Evolutionary conservation across 2,329 filamentous ascomycete genomes (phyloP), one percentile per base, ranked within the genome.

Genomic region (Trichoderma koningii): DNA sequence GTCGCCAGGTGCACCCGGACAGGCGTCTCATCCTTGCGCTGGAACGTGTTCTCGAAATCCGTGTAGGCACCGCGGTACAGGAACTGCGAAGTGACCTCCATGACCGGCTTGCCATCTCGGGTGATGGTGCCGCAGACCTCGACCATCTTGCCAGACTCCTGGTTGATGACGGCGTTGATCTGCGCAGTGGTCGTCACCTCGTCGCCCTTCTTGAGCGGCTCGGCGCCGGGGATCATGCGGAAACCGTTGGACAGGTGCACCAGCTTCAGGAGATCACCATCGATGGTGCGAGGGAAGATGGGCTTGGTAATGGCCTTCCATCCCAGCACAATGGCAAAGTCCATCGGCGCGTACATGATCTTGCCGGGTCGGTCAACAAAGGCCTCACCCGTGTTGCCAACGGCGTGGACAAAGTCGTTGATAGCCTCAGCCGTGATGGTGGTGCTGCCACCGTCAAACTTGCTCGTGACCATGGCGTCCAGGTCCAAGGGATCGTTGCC

Each of bases 251-350:
- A 98, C 67, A 99, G 81, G 79, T 99, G 95, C 14, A 99, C 94
- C 62, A 99, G 87, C 81, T 96, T 97, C 67, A 99, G 85, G 62
- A 99, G 83, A 75, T 99, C 95, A 69, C 96, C 95, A 71, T 99
- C 95, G 72, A 99, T 98, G 67, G 88, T 92, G 71, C 93, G 89
- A 69, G 95, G 95, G 85, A 99, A 99, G 78, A 99, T 99, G 15
- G 95, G 95, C 85, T 98, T 98, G 12, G 93, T 99, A 74, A 99
- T 99, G 50, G 95, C 95, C 81, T 99, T 98, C 93, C 93, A 97
- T 68, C 93, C 93, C 57, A 96, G 90, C n/a, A 97, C 93, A 70
- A 97, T 97, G 70, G 93, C 93, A 73, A 97, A 99, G 78, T 99
- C 95, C 95, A 99, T 99, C 38, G 96, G 95, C 7, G 95, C 95